Evolutionary conservation across 345 rosid genomes (phyloP), one percentile per base, ranked within the genome.

Genomic region (Jatropha curcas): DNA sequence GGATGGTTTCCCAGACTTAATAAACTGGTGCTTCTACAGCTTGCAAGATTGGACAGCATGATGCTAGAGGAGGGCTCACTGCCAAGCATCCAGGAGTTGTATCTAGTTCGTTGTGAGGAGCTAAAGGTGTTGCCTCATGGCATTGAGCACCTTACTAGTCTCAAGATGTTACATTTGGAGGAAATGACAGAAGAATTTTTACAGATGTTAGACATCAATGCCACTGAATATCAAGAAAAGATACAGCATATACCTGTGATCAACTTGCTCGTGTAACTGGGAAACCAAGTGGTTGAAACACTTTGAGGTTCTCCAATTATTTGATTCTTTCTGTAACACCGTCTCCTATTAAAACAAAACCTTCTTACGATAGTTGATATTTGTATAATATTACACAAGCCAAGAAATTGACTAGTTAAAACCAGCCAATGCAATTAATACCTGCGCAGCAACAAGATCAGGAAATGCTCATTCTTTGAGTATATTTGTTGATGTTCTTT

Each of bases 111-210:
- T 2, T 74, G 78, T 65, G 41, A 20, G 56, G 62, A 46, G 67
- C 67, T 79, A 41, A 79, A 65, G 41, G 35, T 4, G 27, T 56
- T 79, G 63, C 78, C 78, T 48, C 30, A 3, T 0, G 75, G 78
- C 37, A 69, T 79, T 50, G 63, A 63, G 68, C 66, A 74, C 51
- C 74, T 74, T 4, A 57, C 60, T 17, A 28, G 56, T 7, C 78
- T 79, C 37, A 74, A 65, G 68, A 74, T 48, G 72, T 57, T 79
- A 37, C 78, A 74, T 31, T 28, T 79, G 68, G 78, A 70, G 72
- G 82, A 65, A 46, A 74, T 74, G 75, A 41, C 66, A 16, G 68
- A 64, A 55, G 70, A 74, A 69, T 39, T 79, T 45, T 3, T 63
- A 37, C 61, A 45, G 50, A 45, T 24, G 27, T 65, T 78, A 4